phyloP scores from a whole-genome alignment of 108 stramenopile species.

The Cyclotella distinguenda region DNA sequence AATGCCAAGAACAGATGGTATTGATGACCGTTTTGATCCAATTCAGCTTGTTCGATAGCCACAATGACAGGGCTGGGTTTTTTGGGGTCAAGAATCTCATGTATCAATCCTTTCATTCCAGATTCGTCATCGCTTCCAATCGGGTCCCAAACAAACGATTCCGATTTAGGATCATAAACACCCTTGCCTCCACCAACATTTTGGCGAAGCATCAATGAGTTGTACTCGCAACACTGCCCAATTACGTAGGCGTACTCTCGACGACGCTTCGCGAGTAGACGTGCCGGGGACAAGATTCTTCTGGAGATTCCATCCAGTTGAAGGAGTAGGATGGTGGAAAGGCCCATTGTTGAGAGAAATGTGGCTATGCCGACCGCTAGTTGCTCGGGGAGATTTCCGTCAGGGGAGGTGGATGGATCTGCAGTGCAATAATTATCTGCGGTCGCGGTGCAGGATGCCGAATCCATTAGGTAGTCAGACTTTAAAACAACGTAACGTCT shows the following conservation, averaged over 20 bases:
- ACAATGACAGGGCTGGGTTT: slow-evolving; percentile 37
- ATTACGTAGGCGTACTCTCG: slow-evolving; percentile 31
- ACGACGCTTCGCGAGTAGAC: slow-evolving; percentile 46
- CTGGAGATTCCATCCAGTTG: slow-evolving; percentile 39
- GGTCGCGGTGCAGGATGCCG: too few species aligned
- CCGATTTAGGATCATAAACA: slow-evolving; percentile 24
- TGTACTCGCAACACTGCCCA: slow-evolving; percentile 27
- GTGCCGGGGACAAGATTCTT: slow-evolving; percentile 16
- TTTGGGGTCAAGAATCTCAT: slow-evolving; percentile 19
- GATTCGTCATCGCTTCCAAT: background rate
- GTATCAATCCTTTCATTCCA: slow-evolving; percentile 17
- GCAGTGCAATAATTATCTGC: too few species aligned
- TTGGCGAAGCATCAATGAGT: slow-evolving; percentile 33
- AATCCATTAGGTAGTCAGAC: too few species aligned
- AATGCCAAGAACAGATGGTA: slow-evolving; percentile 43
- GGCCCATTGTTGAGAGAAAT: slow-evolving; percentile 4
- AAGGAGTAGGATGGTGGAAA: slow-evolving; percentile 27
- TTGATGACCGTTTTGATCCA: slow-evolving; percentile 19
- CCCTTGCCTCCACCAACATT: slow-evolving; percentile 36
- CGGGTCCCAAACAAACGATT: slow-evolving; percentile 13
- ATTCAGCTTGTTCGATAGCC: slow-evolving; percentile 41
- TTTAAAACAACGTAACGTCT: too few species aligned
- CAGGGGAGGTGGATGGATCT: too few species aligned
- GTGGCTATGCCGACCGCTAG: slow-evolving; percentile 13
- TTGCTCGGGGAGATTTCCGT: too few species aligned